Percentiles rank a stretch among this genome's conserved stretches.
phyloP scores from a whole-genome alignment of 1,139 yeast genomes.

The Debaryomyces udenii region DNA sequence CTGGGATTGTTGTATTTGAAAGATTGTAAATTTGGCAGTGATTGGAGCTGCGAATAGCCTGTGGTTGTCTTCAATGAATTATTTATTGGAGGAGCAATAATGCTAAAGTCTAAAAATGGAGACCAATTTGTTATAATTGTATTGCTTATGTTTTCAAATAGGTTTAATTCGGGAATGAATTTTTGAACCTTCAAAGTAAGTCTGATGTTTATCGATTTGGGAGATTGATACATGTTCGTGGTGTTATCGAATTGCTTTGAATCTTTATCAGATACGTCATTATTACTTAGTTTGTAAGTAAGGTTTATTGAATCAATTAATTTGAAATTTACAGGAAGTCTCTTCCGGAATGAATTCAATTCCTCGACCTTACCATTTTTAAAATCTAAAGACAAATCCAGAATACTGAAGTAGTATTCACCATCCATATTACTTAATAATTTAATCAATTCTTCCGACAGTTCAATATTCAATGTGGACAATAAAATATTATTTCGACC shows the following conservation, averaged over 20 bases:
- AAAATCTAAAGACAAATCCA: conserved; percentile 46
- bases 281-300: conserved; percentile 46
- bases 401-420: conserved; percentile 38
- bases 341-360: conserved; percentile 25
- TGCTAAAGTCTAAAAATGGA: conserved; percentile 61
- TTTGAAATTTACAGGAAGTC: conserved; percentile 37
- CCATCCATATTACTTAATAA: conserved; percentile 17
- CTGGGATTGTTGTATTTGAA: conserved; percentile 16
- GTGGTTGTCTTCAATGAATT: conserved; percentile 36
- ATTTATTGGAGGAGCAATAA: conserved; percentile 49
- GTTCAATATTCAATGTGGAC: conserved; percentile 59
- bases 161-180: conserved; percentile 12
- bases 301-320: conserved; percentile 39
- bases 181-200: conserved; percentile 33
- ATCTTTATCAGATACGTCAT: conserved; percentile 30
- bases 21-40: conserved; percentile 19
- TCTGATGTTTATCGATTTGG: conserved; percentile 38
- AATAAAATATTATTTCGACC: conserved; percentile 55
- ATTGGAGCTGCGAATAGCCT: conserved; percentile 26
- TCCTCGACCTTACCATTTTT: conserved; percentile 36
- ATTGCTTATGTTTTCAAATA: conserved; percentile 25
- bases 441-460: conserved; percentile 47
- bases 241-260: conserved; percentile 20
- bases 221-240: conserved; percentile 15
- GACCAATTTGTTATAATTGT: conserved; percentile 60